phyloP scores from a whole-genome alignment of 225 moss, liverwort and hornwort species.

The Physcomitrellopsis africana region DNA sequence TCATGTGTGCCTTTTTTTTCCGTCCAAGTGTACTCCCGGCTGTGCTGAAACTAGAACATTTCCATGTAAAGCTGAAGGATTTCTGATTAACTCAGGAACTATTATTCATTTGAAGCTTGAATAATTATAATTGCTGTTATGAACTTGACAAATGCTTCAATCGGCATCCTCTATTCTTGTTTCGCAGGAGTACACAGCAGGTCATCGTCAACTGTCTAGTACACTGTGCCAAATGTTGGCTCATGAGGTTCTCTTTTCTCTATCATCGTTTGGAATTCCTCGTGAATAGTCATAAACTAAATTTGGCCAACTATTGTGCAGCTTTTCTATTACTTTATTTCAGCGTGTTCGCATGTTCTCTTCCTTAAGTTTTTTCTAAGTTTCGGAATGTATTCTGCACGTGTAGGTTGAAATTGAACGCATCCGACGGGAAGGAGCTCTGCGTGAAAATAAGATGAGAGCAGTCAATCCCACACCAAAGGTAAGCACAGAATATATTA shows the following conservation, averaged over 20 bases:
- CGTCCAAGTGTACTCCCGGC: too few relatives aligned
- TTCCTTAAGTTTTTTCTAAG: neutral
- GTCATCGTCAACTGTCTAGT: constrained; percentile 54
- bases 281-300: neutral
- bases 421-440: constrained; percentile 57
- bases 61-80: too few relatives aligned
- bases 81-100: too few relatives aligned
- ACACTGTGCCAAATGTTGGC: constrained; percentile 61
- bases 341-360: neutral
- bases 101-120: too few relatives aligned
- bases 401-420: constrained; percentile 61
- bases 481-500: constrained; percentile 23
- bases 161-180: constrained; percentile 1
- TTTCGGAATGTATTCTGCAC: constrained; percentile 18
- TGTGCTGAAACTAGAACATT: too few relatives aligned
- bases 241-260: constrained; percentile 55
- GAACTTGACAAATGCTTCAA: neutral
- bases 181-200: constrained; percentile 45
- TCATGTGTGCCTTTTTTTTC: too few relatives aligned
- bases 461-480: constrained; percentile 32
- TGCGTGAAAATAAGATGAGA: constrained; percentile 51
- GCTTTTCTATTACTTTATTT: neutral
- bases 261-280: constrained; percentile 14
- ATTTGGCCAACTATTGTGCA: neutral
- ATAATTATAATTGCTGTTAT: neutral